Evolutionary conservation across 1,284 basidiomycete species (phyloP).

Genomic region (Macrocybe sp.): DNA sequence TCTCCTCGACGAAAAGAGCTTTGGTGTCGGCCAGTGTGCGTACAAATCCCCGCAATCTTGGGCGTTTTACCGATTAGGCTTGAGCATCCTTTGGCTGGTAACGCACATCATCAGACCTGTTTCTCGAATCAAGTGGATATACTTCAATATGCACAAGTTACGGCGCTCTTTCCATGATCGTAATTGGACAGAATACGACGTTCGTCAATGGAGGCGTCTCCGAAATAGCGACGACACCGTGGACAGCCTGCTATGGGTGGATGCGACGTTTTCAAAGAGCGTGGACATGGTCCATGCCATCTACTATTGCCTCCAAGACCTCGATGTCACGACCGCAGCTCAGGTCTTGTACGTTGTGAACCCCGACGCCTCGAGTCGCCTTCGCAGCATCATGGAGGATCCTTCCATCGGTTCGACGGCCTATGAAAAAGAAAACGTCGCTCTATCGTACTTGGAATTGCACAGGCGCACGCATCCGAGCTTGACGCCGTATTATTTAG

Average conservation of each 20-base stretch:
- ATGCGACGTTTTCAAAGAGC: constrained; percentile 20
- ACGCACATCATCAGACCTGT: neutral
- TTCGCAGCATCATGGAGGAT: constrained; percentile 21
- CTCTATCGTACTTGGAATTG: constrained; percentile 22
- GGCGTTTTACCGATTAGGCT: constrained; percentile 7
- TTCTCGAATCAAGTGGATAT: neutral
- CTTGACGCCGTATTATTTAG: constrained; percentile 20
- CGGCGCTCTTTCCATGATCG: constrained; percentile 12
- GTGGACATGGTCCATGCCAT: constrained; percentile 21
- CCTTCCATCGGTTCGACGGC: constrained; percentile 15
- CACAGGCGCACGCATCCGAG: constrained; percentile 17
- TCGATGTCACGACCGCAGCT: constrained; percentile 20
- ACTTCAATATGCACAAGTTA: neutral
- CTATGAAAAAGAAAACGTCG: constrained; percentile 21
- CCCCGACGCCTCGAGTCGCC: constrained; percentile 18
- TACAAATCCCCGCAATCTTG: constrained; percentile 15
- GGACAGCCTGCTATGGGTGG: constrained; percentile 21
- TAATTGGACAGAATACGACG: constrained; percentile 23
- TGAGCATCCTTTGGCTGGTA: neutral
- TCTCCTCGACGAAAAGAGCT: neutral
- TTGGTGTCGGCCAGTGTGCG: constrained; percentile 3
- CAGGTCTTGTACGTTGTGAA: constrained; percentile 19
- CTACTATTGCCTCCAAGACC: constrained; percentile 18
- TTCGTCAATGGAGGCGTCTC: constrained; percentile 20
- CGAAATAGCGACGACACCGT: constrained; percentile 20